Base-by-base conservation (phyloP, 2,329 filamentous ascomycete species). In the Chrysoporthe cubensis region DNA sequence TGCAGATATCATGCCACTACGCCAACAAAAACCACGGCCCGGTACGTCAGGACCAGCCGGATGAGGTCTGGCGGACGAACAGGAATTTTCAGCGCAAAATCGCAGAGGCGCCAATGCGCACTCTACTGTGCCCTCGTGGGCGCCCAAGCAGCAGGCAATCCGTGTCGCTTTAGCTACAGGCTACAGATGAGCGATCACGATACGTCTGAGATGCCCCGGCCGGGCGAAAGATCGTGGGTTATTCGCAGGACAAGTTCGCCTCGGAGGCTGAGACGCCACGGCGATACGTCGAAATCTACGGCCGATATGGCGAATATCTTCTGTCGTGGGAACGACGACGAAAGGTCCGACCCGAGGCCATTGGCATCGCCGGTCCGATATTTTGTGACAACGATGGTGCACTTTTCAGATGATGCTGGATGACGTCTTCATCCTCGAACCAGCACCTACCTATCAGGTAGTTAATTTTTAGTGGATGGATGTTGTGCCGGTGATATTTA, bases 1-100 rank as follows among this genome's bases (percentile, higher is more conserved):
- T 62, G 56, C 68, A 16, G 68, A 69, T n/a, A 65, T 69, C 4
- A 32, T 69, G 44, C 42, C 56, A 7, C 42, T 69, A 52, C 66
- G 65, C n/a, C 43, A 67, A 56, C 40, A 64, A 21, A 67, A 58
- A 26, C 57, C 65, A 62, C 61, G 21, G 16, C 44, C 58, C 11
- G 58, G 42, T 37, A 58, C 44, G 43, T 34, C 43, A 5, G 57
- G 57, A n/a, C 62, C 68, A 54, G 62, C 62, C 42, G 68, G 68
- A 57, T 69, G 68, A 69, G 40, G 26, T 13, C 2, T 8, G 11
- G 16, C n/a, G 4, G 0, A 14, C 3, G n/a, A 48, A 46, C 16
- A 6, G 14, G 50, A 6, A 48, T 14, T n/a, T 37, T 18, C 13
- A 32, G 42, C 37, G 8, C 34, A 14, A 18, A 34, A 18, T 18